Evolutionary conservation across 2,329 filamentous ascomycete species (phyloP).

Genomic region (Colletotrichum viniferum): DNA sequence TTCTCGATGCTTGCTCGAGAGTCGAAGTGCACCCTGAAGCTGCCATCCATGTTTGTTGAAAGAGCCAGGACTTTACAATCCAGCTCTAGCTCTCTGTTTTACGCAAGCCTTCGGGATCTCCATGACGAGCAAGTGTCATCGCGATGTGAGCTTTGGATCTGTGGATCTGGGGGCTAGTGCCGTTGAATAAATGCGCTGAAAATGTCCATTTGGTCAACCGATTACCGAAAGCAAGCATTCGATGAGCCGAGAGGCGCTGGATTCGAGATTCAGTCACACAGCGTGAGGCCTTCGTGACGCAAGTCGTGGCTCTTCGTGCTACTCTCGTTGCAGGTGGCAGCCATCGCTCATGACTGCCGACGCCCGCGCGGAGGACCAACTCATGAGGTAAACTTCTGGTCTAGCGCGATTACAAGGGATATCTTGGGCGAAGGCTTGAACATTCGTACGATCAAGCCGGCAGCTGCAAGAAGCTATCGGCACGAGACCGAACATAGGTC

Average conservation of each 20-base stretch:
- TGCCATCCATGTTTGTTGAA: not conserved
- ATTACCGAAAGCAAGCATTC: not conserved
- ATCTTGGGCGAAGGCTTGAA: not conserved
- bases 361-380: not conserved
- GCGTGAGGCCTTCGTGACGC: not conserved
- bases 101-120: not conserved
- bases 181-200: not conserved
- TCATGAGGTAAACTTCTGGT: not conserved
- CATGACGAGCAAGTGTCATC: not conserved
- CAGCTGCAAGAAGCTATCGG: not conserved
- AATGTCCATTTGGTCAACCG: not conserved
- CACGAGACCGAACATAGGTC: not conserved
- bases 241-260: not conserved
- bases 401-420: not conserved
- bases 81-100: not conserved
- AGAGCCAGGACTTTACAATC: not conserved
- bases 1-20: not conserved
- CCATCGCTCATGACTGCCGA: not conserved
- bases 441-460: not conserved
- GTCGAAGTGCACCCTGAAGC: not conserved
- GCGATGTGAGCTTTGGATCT: not conserved
- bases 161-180: not conserved
- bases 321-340: not conserved
- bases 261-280: not conserved
- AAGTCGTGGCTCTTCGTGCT: not conserved